Evolutionary conservation across 2,329 filamentous ascomycete genomes (phyloP).

Genomic region (Coleophoma cylindrospora): DNA sequence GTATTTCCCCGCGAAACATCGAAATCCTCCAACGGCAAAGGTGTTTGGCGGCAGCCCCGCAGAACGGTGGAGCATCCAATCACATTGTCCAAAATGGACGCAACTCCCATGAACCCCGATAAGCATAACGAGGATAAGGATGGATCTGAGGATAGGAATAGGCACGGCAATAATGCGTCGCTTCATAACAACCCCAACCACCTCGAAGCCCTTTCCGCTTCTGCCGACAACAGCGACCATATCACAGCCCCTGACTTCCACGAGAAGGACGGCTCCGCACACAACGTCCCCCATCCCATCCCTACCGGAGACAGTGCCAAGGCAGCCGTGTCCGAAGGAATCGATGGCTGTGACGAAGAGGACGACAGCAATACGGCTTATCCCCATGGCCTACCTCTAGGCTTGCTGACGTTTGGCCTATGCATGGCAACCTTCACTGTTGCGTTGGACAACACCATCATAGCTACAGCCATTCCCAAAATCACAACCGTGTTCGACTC

Average conservation of each 20-base stretch:
- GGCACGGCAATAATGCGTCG: no score
- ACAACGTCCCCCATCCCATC: no score
- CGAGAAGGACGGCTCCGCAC: no score
- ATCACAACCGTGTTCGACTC: slow-evolving; percentile 35
- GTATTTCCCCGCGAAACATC: no score
- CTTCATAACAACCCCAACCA: no score
- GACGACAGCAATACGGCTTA: slow-evolving; percentile 18
- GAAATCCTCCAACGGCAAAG: not conserved
- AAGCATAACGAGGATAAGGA: not conserved
- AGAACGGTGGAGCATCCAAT: slow-evolving; percentile 6
- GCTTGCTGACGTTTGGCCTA: slow-evolving; percentile 40
- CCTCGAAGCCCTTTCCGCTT: no score
- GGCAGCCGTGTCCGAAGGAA: slow-evolving; percentile 3
- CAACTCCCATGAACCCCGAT: slow-evolving; percentile 7
- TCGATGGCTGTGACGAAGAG: slow-evolving; percentile 5
- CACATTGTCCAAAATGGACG: slow-evolving; percentile 6
- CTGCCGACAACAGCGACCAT: no score
- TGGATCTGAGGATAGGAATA: no score
- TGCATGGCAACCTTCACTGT: slow-evolving; percentile 42
- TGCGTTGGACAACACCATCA: slow-evolving; percentile 35
- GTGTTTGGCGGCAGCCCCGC: not conserved
- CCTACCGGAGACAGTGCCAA: not conserved
- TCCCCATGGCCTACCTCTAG: slow-evolving; percentile 20
- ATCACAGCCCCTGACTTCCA: no score
- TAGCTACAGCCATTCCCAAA: slow-evolving; percentile 35